Conservation (phyloP, 2,329 filamentous ascomycete genomes). For the Alternaria brassicicola region DNA sequence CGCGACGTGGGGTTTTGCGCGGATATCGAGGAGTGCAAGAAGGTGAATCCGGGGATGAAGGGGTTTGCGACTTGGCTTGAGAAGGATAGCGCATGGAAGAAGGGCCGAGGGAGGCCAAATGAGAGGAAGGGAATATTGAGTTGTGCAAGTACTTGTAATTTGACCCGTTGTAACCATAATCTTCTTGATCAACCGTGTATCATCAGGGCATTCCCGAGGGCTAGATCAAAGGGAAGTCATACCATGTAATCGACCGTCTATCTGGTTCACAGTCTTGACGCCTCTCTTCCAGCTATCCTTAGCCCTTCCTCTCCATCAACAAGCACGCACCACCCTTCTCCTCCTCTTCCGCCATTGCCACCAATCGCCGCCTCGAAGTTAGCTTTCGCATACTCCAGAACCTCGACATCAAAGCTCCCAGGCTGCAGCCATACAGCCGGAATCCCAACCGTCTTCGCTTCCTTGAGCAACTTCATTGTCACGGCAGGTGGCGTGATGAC, state of each 20-base stretch:
- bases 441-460: constrained; percentile 76
- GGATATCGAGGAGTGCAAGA: constrained; percentile 50
- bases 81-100: constrained; percentile 47
- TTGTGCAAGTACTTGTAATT: neutral
- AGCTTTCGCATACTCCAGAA: constrained; percentile 70
- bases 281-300: constrained; percentile 43
- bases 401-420: constrained; percentile 80
- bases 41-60: constrained; percentile 52
- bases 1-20: constrained; percentile 50
- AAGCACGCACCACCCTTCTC: constrained; percentile 51
- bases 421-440: constrained; percentile 73
- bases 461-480: constrained; percentile 74
- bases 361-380: constrained; percentile 75
- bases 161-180: too few relatives aligned
- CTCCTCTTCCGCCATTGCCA: constrained; percentile 40
- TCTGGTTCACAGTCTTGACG: constrained; percentile 34
- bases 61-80: constrained; percentile 54
- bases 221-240: neutral
- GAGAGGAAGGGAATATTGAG: neutral
- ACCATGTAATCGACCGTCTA: neutral
- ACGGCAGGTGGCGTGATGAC: constrained; percentile 85
- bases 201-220: neutral
- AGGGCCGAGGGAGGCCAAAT: neutral
- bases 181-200: neutral
- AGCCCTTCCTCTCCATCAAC: constrained; percentile 50